Percentiles rank a stretch among this genome's conserved stretches.
phyloP scores from a whole-genome alignment of 139 green algal species.

The Micractinium sp. region DNA sequence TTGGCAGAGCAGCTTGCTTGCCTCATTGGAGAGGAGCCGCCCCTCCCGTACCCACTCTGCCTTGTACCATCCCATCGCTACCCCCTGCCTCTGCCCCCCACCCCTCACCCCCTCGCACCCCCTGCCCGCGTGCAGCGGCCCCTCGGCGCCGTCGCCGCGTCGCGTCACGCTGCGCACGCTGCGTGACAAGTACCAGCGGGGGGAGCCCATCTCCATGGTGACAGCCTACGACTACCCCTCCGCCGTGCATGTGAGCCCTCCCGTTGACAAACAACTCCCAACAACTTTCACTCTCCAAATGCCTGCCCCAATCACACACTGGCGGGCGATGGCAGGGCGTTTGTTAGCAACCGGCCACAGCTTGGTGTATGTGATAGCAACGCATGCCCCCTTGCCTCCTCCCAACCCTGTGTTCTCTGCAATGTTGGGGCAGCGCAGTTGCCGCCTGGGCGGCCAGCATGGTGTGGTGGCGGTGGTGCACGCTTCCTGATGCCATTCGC shows the following conservation, averaged over 20 bases:
- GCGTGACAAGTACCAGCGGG: conserved; percentile 77
- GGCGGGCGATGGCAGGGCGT: too few species aligned
- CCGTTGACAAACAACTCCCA: background rate
- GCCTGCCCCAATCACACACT: too few species aligned
- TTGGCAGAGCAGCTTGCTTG: background rate
- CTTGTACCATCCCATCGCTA: background rate
- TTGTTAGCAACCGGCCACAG: too few species aligned
- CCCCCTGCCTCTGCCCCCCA: background rate
- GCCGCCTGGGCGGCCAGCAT: too few species aligned
- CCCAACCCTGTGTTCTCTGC: too few species aligned
- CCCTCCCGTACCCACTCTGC: too few species aligned
- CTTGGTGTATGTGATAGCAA: too few species aligned
- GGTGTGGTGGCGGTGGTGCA: too few species aligned
- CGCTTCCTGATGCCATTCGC: background rate
- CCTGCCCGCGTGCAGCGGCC: conserved; percentile 19
- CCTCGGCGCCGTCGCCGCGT: conserved; percentile 28
- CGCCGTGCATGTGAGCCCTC: conserved; percentile 87
- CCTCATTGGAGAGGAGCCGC: background rate
- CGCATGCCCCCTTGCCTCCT: too few species aligned
- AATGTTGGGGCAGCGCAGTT: too few species aligned
- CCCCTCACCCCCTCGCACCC: background rate
- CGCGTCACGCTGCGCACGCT: conserved; percentile 90
- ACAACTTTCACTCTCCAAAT: too few species aligned
- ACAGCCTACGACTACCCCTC: conserved; percentile 99
- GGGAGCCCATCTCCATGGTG: conserved; percentile 90